Evolutionary conservation across 1,284 basidiomycete genomes (phyloP).

Genomic region (Heterobasidion parviporum): DNA sequence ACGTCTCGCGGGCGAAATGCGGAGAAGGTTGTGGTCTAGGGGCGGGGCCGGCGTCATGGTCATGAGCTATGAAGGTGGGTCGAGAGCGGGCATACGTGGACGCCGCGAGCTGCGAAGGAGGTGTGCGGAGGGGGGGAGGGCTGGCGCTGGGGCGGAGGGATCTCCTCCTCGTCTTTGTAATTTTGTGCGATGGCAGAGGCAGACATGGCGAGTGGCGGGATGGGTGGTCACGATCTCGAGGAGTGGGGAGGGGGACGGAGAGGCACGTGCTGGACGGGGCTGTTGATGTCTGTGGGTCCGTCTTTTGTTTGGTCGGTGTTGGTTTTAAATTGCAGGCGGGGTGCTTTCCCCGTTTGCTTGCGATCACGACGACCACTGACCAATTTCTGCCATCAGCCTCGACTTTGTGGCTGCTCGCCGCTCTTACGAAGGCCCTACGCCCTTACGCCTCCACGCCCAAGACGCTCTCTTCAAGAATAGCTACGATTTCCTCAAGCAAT

Average conservation of each 20-base stretch:
- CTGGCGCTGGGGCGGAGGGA: conserved; percentile 55
- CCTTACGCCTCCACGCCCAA: conserved; percentile 21
- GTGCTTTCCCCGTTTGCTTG: conserved; percentile 13
- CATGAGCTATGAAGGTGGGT: conserved; percentile 7
- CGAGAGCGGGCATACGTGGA: conserved; percentile 49
- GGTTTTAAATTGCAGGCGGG: conserved; percentile 13
- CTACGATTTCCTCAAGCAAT: conserved; percentile 25
- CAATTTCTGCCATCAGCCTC: conserved; percentile 14
- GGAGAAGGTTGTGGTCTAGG: conserved; percentile 65
- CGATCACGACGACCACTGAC: conserved; percentile 3
- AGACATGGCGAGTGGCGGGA: neutral
- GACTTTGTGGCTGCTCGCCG: conserved; percentile 23
- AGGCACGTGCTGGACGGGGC: conserved; percentile 4
- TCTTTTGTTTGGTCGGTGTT: conserved; percentile 23
- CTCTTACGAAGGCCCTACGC: conserved; percentile 27
- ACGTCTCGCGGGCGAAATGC: conserved; percentile 70
- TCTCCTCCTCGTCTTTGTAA: conserved; percentile 41
- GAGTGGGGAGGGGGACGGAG: no score
- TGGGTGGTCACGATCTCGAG: no score
- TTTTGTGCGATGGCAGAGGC: neutral
- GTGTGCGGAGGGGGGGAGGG: conserved; percentile 67
- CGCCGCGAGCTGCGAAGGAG: conserved; percentile 56
- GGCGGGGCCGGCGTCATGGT: conserved; percentile 13
- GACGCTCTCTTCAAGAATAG: conserved; percentile 21
- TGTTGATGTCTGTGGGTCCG: conserved; percentile 23